Evolutionary conservation across 805 yeast genomes (phyloP).

Genomic region (Yarrowia sp.): DNA sequence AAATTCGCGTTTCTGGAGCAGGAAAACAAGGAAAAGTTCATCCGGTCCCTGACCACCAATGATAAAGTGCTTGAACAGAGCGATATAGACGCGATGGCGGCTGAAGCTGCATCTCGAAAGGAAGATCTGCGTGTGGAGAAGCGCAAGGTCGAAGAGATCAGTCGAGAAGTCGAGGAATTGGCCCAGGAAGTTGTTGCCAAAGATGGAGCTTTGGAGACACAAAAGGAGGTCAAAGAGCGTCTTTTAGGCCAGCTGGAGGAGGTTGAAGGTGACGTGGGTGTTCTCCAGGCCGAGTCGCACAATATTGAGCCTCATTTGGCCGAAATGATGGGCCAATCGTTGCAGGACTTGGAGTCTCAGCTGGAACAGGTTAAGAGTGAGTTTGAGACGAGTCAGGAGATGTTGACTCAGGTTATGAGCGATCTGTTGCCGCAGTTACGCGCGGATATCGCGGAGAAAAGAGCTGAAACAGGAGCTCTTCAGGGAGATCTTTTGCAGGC

Average conservation of each 20-base stretch:
- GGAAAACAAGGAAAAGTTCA: slow-evolving; percentile 72
- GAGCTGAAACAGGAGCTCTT: slow-evolving; percentile 19
- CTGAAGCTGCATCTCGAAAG: slow-evolving; percentile 3
- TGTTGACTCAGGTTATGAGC: slow-evolving; percentile 3
- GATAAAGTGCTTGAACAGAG: slow-evolving; percentile 26
- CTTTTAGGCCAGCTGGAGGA: background rate
- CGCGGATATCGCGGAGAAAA: background rate
- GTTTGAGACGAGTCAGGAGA: slow-evolving; percentile 13
- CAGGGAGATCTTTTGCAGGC: slow-evolving; percentile 19
- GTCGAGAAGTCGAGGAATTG: slow-evolving; percentile 3
- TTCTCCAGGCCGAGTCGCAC: background rate
- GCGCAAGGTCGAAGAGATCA: slow-evolving; percentile 28
- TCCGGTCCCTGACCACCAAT: slow-evolving; percentile 50
- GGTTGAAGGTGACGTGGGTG: background rate
- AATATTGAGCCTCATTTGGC: background rate
- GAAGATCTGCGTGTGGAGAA: slow-evolving; percentile 11
- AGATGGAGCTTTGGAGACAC: background rate
- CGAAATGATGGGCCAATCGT: slow-evolving; percentile 16
- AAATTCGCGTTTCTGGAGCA: slow-evolving; percentile 74
- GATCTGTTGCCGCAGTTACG: slow-evolving; percentile 29
- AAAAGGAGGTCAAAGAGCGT: background rate
- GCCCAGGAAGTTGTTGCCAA: slow-evolving; percentile 11
- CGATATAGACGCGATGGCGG: slow-evolving; percentile 25
- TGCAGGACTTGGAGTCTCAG: slow-evolving; percentile 7
- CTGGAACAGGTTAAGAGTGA: background rate